A percentile compares a stretch with the other conserved stretches of the same genome.
These are phyloP conservation scores for Bacidia rubella DNA, from an alignment of 495 filamentous ascomycete species.

Conservation along the genomic window DNA sequence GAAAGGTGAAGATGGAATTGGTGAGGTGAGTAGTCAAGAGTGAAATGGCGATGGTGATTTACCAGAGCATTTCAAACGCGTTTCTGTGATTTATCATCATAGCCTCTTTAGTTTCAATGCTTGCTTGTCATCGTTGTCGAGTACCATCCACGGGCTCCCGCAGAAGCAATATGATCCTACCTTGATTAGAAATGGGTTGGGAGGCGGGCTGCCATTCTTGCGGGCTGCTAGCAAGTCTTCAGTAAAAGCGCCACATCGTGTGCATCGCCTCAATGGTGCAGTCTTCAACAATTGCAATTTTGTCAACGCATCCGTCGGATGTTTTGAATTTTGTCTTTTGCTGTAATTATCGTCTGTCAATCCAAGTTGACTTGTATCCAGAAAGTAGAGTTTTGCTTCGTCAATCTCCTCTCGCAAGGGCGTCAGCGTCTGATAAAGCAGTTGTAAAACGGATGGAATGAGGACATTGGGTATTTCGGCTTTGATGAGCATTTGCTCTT, in stretches of 20 bases:
- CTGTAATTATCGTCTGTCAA: slow-evolving; percentile 29
- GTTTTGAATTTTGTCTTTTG: slow-evolving; percentile 24
- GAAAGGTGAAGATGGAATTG: slow-evolving; percentile 64
- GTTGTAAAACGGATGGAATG: slow-evolving; percentile 27
- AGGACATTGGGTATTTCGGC: slow-evolving; percentile 33
- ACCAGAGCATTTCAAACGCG: too few relatives aligned
- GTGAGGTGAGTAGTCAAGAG: slow-evolving; percentile 29
- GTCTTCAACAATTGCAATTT: slow-evolving; percentile 19
- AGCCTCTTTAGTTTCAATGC: not conserved
- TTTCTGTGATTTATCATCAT: too few relatives aligned
- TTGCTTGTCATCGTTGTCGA: not conserved
- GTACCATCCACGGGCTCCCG: slow-evolving; percentile 17
- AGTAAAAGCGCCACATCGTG: slow-evolving; percentile 48
- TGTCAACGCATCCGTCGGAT: slow-evolving; percentile 33
- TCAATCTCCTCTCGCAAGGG: slow-evolving; percentile 32
- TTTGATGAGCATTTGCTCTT: slow-evolving; percentile 36
- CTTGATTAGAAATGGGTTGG: slow-evolving; percentile 7
- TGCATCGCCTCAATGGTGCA: slow-evolving; percentile 35
- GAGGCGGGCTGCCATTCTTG: not conserved
- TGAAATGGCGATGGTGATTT: too few relatives aligned
- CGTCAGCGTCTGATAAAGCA: slow-evolving; percentile 31
- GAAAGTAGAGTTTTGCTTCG: slow-evolving; percentile 34
- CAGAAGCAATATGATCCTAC: slow-evolving; percentile 10
- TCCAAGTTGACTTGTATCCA: slow-evolving; percentile 38
- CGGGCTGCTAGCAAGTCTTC: slow-evolving; percentile 35